Evolutionary conservation across 306 rosid genomes (phyloP).

Genomic region (Betula pendula): DNA sequence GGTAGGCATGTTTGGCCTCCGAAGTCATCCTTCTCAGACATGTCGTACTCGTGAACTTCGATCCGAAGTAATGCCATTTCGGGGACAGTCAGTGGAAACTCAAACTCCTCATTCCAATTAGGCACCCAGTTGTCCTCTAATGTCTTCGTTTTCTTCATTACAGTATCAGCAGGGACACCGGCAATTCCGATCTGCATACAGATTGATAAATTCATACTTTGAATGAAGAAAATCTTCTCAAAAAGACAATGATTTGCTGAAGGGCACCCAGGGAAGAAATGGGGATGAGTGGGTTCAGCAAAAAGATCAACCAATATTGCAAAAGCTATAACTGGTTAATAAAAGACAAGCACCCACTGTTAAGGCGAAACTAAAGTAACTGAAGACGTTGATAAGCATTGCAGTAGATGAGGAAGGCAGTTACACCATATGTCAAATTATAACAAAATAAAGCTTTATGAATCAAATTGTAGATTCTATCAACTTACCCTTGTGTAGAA

Average conservation of each 20-base stretch:
- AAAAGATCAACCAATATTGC: not conserved
- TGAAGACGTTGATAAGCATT: not conserved
- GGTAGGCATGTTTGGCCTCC: conserved; percentile 96
- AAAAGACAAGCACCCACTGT: not conserved
- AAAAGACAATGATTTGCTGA: not conserved
- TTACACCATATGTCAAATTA: not conserved
- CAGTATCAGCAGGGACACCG: conserved; percentile 73
- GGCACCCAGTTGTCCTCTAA: conserved; percentile 93
- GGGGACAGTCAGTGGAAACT: conserved; percentile 73
- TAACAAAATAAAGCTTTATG: not conserved
- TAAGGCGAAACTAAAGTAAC: not conserved
- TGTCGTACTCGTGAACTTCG: conserved; percentile 95
- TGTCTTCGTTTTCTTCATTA: conserved; percentile 73
- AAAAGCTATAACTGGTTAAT: not conserved
- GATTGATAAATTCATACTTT: conserved; percentile 3
- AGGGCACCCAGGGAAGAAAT: not conserved
- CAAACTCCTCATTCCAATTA: conserved; percentile 74
- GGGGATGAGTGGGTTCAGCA: not conserved
- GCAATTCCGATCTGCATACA: conserved; percentile 85
- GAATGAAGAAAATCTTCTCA: not conserved
- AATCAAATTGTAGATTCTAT: conserved; percentile 15
- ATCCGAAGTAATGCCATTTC: conserved; percentile 85
- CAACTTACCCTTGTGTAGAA: conserved; percentile 87
- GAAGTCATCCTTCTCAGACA: conserved; percentile 96
- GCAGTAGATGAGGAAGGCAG: conserved; percentile 7